These are phyloP conservation scores for Kluyveromyces wickerhamii DNA, from an alignment of 805 yeast species.

Conservation along the genomic window DNA sequence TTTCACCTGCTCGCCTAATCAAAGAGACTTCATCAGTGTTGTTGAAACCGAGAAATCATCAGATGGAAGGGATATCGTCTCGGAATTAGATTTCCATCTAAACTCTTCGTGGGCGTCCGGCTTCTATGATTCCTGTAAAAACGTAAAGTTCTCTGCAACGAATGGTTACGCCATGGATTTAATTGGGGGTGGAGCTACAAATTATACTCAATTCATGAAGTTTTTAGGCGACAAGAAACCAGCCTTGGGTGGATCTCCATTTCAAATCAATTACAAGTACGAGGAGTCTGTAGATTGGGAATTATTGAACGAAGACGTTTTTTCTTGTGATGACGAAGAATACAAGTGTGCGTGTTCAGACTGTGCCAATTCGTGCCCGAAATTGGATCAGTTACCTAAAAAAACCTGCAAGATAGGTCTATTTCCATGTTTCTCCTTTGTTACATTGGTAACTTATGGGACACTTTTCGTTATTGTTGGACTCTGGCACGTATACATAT, in stretches of 20 bases:
- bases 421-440: constrained; percentile 67
- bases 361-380: constrained; percentile 76
- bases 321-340: constrained; percentile 49
- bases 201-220: constrained; percentile 64
- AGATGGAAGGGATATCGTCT: constrained; percentile 50
- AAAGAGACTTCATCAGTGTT: constrained; percentile 64
- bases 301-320: constrained; percentile 13
- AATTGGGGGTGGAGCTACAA: constrained; percentile 93
- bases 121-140: constrained; percentile 79
- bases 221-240: constrained; percentile 95
- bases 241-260: constrained; percentile 87
- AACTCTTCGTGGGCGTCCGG: constrained; percentile 49
- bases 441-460: constrained; percentile 46
- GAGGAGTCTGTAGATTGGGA: constrained; percentile 18
- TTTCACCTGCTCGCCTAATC: constrained; percentile 86
- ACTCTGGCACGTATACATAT: constrained; percentile 18
- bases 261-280: constrained; percentile 76
- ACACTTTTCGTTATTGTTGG: constrained; percentile 21
- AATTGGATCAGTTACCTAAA: constrained; percentile 39
- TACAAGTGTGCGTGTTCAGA: constrained; percentile 88
- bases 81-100: constrained; percentile 60
- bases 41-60: constrained; percentile 36
- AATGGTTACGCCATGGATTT: constrained; percentile 96
- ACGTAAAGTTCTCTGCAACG: constrained; percentile 86
- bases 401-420: constrained; percentile 47